Evolutionary conservation across 1,284 basidiomycete species (phyloP).

Genomic region (Serendipita sp.): DNA sequence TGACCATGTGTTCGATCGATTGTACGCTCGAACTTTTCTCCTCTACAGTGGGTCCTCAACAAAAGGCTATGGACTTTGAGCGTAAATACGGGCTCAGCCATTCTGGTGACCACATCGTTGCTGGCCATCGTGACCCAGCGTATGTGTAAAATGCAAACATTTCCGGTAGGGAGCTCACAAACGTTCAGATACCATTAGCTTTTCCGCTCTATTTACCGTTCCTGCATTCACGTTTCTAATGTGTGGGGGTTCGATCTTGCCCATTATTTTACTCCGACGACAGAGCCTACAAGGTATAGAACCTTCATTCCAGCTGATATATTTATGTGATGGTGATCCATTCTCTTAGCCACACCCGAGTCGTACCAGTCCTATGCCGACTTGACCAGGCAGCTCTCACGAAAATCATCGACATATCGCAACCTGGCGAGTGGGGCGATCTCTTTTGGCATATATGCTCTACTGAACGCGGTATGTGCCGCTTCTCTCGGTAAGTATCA

Average conservation of each 20-base stretch:
- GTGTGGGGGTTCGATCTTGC: neutral
- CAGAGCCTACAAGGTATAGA: neutral
- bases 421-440: neutral
- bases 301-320: neutral
- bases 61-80: neutral
- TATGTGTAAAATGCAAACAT: neutral
- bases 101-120: neutral
- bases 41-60: constrained; percentile 3
- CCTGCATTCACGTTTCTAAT: neutral
- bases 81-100: neutral
- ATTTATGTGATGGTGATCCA: neutral
- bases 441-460: neutral
- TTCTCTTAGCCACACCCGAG: neutral
- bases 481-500: neutral
- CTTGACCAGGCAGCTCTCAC: neutral
- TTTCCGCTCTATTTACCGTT: neutral
- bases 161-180: neutral
- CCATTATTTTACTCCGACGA: neutral
- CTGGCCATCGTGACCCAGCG: neutral
- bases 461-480: neutral
- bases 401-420: neutral
- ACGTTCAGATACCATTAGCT: neutral
- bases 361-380: neutral
- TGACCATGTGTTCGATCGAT: neutral
- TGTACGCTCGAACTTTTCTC: neutral